Percentiles rank a stretch among this genome's conserved stretches.
phyloP scores from a whole-genome alignment of 352 stramenopile species.

The Phytophthora constricta region DNA sequence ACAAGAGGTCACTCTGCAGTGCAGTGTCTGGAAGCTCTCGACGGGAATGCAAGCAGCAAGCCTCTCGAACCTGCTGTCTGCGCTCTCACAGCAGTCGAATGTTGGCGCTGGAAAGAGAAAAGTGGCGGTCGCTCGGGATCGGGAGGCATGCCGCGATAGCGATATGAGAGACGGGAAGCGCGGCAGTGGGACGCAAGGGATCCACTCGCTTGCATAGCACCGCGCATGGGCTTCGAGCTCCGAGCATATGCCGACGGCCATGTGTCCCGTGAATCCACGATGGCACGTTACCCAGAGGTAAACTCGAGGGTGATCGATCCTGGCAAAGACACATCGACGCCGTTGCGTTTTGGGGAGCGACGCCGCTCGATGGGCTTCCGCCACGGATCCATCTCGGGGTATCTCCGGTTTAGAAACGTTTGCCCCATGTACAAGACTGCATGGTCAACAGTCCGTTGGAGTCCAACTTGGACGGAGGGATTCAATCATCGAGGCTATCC shows the following conservation, averaged over 20 bases:
- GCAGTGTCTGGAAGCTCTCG: no score
- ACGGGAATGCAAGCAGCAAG: not conserved
- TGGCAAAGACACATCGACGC: not conserved
- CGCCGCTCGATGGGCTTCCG: not conserved
- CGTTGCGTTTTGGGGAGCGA: not conserved
- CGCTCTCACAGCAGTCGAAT: no score
- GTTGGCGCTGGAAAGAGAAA: no score
- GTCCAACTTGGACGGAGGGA: not conserved
- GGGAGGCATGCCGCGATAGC: no score
- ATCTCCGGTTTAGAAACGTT: no score
- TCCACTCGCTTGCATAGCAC: slow-evolving; percentile 3
- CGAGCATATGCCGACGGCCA: not conserved
- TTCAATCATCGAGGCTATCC: not conserved
- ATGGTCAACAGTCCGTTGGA: not conserved
- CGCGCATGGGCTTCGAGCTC: not conserved
- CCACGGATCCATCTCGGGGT: no score
- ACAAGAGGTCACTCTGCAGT: not conserved
- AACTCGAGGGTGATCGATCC: not conserved
- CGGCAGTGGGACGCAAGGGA: slow-evolving; percentile 1
- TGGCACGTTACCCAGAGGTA: no score
- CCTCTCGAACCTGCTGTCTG: no score
- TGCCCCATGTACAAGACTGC: no score
- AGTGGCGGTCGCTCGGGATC: no score
- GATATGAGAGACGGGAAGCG: not conserved
- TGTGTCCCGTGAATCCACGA: not conserved